A percentile compares a stretch with the other conserved stretches of the same genome.
phyloP scores from a whole-genome alignment of 2,329 filamentous ascomycete genomes.

The Thyridium curvatum region DNA sequence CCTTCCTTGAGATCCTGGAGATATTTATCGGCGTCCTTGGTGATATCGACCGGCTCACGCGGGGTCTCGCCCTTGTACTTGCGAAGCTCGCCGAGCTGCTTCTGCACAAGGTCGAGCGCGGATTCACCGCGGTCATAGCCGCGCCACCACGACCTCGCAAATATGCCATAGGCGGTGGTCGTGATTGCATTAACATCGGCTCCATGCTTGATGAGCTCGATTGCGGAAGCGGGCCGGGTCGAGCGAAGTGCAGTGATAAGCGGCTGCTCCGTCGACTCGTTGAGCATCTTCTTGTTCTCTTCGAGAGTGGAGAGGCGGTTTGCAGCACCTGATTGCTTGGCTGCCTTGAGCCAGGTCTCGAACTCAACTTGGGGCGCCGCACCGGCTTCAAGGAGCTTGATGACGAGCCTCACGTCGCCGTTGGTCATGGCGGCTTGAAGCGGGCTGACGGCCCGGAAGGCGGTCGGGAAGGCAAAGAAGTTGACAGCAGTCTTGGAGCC shows the following conservation, averaged over 20 bases:
- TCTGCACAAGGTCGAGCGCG: conserved; percentile 54
- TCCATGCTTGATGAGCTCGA: conserved; percentile 55
- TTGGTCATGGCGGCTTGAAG: conserved; percentile 52
- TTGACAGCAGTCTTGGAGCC: conserved; percentile 60
- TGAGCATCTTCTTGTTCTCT: conserved; percentile 41
- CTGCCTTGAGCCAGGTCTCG: conserved; percentile 56
- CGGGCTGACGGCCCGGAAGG: conserved; percentile 21
- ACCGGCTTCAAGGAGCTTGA: conserved; percentile 58
- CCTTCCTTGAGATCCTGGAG: conserved; percentile 41
- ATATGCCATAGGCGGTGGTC: conserved; percentile 22
- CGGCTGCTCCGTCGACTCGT: conserved; percentile 51
- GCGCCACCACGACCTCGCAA: conserved; percentile 24
- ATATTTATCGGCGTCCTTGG: conserved; percentile 42
- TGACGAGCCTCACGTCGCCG: conserved; percentile 44
- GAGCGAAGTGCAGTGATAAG: conserved; percentile 55
- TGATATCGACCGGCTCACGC: conserved; percentile 18
- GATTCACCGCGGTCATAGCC: conserved; percentile 33
- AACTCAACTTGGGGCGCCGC: conserved; percentile 55
- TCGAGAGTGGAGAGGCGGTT: conserved; percentile 33
- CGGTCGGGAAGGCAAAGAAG: conserved; percentile 44
- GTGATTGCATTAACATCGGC: conserved; percentile 60
- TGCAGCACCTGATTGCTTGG: conserved; percentile 35
- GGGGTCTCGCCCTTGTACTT: conserved; percentile 30
- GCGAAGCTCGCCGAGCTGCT: conserved; percentile 42
- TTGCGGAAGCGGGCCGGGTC: conserved; percentile 37